A percentile compares a stretch with the other conserved stretches of the same genome.
phyloP scores from a whole-genome alignment of 2,329 filamentous ascomycete genomes.

The Fusarium sp. region DNA sequence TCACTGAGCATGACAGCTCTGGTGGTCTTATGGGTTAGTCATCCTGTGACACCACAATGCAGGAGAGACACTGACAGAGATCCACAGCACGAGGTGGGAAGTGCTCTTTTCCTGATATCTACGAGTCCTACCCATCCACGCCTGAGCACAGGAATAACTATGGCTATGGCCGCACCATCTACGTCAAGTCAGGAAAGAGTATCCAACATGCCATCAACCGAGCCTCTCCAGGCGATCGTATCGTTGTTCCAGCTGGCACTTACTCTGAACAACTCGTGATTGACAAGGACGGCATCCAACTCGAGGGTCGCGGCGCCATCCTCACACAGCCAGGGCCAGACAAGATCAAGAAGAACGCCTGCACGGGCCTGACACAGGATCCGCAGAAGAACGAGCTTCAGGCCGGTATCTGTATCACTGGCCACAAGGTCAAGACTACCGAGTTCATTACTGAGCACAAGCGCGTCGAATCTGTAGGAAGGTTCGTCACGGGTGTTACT shows the following conservation, averaged over 20 bases:
- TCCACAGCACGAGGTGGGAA: slow-evolving; percentile 10
- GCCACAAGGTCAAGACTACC: slow-evolving; percentile 43
- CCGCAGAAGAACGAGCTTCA: slow-evolving; percentile 19
- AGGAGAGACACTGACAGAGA: not conserved
- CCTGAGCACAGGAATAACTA: slow-evolving; percentile 4
- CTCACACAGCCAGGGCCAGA: slow-evolving; percentile 35
- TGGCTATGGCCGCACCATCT: slow-evolving; percentile 17
- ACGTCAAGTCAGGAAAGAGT: slow-evolving; percentile 35
- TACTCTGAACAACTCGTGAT: slow-evolving; percentile 53
- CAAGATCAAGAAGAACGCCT: slow-evolving; percentile 43
- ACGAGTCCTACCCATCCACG: not conserved
- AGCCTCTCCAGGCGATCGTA: slow-evolving; percentile 46
- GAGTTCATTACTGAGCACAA: slow-evolving; percentile 48
- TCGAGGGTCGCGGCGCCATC: slow-evolving; percentile 46
- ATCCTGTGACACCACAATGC: fast-evolving
- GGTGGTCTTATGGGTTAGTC: slow-evolving; percentile 17
- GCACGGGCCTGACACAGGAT: slow-evolving; percentile 47
- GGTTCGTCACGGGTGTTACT: slow-evolving; percentile 46
- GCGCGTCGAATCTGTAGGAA: slow-evolving; percentile 43
- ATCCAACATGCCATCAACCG: slow-evolving; percentile 49
- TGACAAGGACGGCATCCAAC: slow-evolving; percentile 48
- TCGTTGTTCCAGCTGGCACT: slow-evolving; percentile 49
- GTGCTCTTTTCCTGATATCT: slow-evolving; percentile 12
- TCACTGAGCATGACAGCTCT: slow-evolving; percentile 12
- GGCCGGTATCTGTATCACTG: slow-evolving; percentile 52